Percentiles rank a stretch among this genome's conserved stretches.
These are phyloP conservation scores for Ascoidea asiatica DNA, from an alignment of 805 yeast genomes.

Conservation along the genomic window DNA sequence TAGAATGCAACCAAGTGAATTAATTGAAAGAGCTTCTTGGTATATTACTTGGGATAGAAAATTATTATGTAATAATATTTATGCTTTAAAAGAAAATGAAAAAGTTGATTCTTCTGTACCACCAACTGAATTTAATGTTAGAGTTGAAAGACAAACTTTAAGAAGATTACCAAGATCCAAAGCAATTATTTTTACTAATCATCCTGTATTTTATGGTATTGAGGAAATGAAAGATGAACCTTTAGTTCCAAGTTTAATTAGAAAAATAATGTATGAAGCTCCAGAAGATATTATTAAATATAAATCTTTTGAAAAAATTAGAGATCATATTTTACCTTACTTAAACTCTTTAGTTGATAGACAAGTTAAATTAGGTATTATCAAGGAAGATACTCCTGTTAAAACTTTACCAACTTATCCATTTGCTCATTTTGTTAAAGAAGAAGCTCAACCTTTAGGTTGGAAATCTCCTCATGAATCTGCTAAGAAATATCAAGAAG, in stretches of 20 bases:
- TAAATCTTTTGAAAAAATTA: conserved; percentile 43
- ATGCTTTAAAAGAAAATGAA: conserved; percentile 32
- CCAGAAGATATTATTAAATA: conserved; percentile 54
- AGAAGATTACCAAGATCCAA: conserved; percentile 49
- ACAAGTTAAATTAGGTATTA: conserved; percentile 44
- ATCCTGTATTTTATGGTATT: conserved; percentile 64
- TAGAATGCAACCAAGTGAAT: conserved; percentile 42
- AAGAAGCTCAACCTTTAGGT: conserved; percentile 23
- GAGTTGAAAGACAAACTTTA: conserved; percentile 64
- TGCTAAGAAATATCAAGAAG: conserved; percentile 10
- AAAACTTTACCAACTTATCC: conserved; percentile 50
- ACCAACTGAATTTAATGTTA: conserved; percentile 45
- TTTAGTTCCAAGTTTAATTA: conserved; percentile 49
- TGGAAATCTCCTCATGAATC: conserved; percentile 20
- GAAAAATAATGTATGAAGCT: conserved; percentile 50
- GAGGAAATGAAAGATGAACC: conserved; percentile 80
- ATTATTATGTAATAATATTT: conserved; percentile 40
- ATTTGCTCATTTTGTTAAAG: conserved; percentile 39
- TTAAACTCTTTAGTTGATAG: conserved; percentile 42
- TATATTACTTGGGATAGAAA: conserved; percentile 65
- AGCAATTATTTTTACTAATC: conserved; percentile 64
- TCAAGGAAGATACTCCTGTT: conserved; percentile 39
- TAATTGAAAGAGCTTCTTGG: conserved; percentile 69
- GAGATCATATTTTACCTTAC: conserved; percentile 47
- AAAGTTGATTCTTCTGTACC: conserved; percentile 28